These are phyloP conservation scores for Erodium trifolium DNA, from an alignment of 441 rosid species.

Conservation along the genomic window DNA sequence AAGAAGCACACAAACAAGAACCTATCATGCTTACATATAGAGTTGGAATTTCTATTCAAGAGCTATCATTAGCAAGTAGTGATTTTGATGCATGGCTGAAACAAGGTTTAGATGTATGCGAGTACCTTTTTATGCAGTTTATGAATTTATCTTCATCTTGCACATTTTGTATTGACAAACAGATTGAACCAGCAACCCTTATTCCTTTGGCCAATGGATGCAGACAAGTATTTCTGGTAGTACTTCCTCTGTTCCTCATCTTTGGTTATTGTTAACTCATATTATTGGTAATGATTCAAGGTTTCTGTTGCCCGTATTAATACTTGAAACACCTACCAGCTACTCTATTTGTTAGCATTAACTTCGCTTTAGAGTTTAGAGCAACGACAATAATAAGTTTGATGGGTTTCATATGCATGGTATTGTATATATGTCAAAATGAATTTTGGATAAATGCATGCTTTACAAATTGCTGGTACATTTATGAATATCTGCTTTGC, in stretches of 20 bases:
- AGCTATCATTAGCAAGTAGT: not conserved
- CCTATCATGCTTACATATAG: not conserved
- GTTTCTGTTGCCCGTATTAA: not conserved
- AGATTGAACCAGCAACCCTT: slow-evolving; percentile 97
- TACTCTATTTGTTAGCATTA: not conserved
- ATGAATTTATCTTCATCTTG: slow-evolving; percentile 9
- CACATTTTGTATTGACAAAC: slow-evolving; percentile 19
- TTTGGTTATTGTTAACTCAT: slow-evolving; percentile 1
- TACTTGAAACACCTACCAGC: not conserved
- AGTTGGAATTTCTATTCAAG: not conserved
- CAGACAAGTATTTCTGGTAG: slow-evolving; percentile 97
- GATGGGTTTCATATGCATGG: not conserved
- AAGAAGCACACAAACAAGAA: not conserved
- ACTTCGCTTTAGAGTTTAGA: not conserved
- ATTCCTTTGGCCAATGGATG: slow-evolving; percentile 88
- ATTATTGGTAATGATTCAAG: not conserved
- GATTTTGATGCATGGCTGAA: no score
- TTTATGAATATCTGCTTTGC: not conserved
- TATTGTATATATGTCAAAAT: not conserved
- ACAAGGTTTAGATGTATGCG: not conserved
- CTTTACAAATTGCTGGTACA: not conserved
- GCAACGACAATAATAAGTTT: not conserved
- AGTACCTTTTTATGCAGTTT: slow-evolving; percentile 3
- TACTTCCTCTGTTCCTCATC: slow-evolving; percentile 12
- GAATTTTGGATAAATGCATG: not conserved